Base-by-base conservation (phyloP, 1,284 basidiomycete genomes). In the Ustilago nuda region DNA sequence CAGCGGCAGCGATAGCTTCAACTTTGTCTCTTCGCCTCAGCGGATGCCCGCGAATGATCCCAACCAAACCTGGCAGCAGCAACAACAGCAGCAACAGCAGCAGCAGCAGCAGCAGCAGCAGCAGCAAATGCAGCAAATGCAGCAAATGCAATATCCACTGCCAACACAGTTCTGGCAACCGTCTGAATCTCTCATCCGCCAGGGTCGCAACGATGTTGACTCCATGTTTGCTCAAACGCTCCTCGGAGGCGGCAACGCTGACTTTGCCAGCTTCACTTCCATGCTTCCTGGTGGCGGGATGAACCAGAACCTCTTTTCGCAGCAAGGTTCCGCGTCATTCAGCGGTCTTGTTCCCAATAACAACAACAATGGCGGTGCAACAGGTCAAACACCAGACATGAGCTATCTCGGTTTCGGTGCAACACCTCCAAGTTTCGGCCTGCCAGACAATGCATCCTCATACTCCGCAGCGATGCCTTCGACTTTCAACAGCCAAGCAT, bases 141-240 rank as follows among this genome's bases (percentile, higher is more conserved):
- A 55, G 27, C 60, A 59, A 46, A 54, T 37, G 37, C 19, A 51
- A 1, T 59, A 55, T n/a, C 51, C 63, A 5, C 59, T 68, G 0
- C 66, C 71, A 9, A 61, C 13, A 19, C 61, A 68, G 9, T 68
- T 68, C 46, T 68, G 66, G 71, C 66, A 66, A 35, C 66, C 66
- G 4, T 37, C 61, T 11, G 35, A 36, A 4, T 30, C 19, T 50
- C 23, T 27, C 51, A 17, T 23, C 43, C 8, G 43, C 56, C 23
- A 54, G 37, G 32, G 23, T 19, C 43, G 61, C 35, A 62, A 60
- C 43, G 41, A 61, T 27, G 54, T 65, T 41, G 74, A 76, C 17
- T 66, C 70, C 27, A 65, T 61, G 15, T 76, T 76, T 17, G 60
- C 70, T 7, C 74, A 76, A 33, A 76, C 66, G 17, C 63, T 76